Conservation (phyloP, 2,329 filamentous ascomycete genomes). For the Xylariaceae sp. region DNA sequence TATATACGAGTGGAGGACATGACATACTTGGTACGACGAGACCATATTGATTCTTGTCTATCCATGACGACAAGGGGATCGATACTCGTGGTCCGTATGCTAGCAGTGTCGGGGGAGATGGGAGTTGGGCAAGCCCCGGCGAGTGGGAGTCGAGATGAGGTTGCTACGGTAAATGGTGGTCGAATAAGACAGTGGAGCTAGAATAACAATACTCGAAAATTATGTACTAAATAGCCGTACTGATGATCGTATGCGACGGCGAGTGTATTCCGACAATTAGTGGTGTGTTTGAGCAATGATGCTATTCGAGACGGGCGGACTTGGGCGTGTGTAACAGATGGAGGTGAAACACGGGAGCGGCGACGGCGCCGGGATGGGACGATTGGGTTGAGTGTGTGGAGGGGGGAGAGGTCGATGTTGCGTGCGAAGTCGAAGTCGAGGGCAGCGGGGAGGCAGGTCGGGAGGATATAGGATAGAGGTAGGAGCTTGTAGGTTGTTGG, state of each 20-base stretch:
- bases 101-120: constrained; percentile 8
- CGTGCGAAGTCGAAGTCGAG: no score
- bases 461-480: no score
- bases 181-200: constrained; percentile 2
- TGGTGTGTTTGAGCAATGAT: background rate
- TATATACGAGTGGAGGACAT: constrained; percentile 4
- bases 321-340: constrained; percentile 2
- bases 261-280: background rate
- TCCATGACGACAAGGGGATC: constrained; percentile 46
- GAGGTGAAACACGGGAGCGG: constrained; percentile 5
- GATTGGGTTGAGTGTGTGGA: background rate
- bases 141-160: no score
- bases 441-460: no score
- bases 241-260: no score
- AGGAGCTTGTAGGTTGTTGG: no score
- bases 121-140: constrained; percentile 12
- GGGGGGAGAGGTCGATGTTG: no score
- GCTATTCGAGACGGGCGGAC: constrained; percentile 1
- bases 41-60: constrained; percentile 61
- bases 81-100: constrained; percentile 13
- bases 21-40: constrained; percentile 77
- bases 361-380: background rate
- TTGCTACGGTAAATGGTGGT: no score
- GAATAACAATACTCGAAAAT: background rate
- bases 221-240: no score